Evolutionary conservation across 2,329 filamentous ascomycete genomes (phyloP), one percentile per base, ranked within the genome.

Genomic region (Bipolaris zeicola): DNA sequence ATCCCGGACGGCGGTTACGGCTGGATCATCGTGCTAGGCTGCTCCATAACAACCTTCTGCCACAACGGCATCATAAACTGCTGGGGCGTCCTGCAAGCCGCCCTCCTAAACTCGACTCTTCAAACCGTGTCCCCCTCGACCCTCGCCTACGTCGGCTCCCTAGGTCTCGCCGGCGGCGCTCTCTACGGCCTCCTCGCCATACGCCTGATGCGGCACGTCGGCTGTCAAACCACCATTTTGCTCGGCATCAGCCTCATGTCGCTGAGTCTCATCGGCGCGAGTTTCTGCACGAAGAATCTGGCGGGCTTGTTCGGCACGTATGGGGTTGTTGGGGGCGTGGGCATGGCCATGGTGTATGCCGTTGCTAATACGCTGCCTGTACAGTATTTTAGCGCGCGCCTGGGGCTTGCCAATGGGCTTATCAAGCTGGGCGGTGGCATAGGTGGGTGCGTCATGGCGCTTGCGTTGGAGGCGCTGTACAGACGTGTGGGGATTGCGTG

Each of bases 21-120:
- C 58, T 86, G 83, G 83, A 75, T 80, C 13, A 76, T 87, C 6
- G 81, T 87, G 22, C 72, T 71, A 3, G 78, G 76, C 31, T 84
- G 82, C 61, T 78, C 80, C 2, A 65, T 83, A 1, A 64, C 86
- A 10, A 78, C 81, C 1, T 87, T 83, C 76, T 73, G 69, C 64
- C 65, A 82, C 49, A 79, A 83, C 46, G 85, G 85, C 48, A 83
- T 80, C 0, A 79, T 79, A 6, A 86, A 85, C 65, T 80, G 79
- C 60, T 88, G 85, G 85, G 86, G 85, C 22, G 79, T 89, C 0
- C 74, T 87, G 44, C 86, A 89, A 70, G 78, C 79, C 3, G 84
- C 81, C 0, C 77, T 88, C 1, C 80, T 86, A 3, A 72, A 81
- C 33, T 72, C 80, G 8, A 76, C 77, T 0, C 71, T 86, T 1